Percentiles rank a stretch among this genome's conserved stretches.
Evolutionary conservation across 495 filamentous ascomycete genomes (phyloP).

Genomic region (Neohortaea acidophila): DNA sequence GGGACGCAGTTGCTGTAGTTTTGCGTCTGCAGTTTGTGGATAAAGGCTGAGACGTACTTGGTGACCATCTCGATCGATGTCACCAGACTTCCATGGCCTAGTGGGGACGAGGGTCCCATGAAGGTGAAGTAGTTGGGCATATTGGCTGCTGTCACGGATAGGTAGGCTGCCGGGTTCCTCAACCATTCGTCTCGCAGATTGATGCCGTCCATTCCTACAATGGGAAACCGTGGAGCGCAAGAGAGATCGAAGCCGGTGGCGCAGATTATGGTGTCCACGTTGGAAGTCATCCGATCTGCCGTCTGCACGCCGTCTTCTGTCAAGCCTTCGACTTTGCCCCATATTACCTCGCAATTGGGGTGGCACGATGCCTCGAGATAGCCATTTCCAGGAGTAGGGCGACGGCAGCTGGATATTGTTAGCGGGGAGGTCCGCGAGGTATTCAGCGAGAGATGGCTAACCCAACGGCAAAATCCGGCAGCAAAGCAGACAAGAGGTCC

Average conservation of each 20-base stretch:
- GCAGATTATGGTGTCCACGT: constrained; percentile 11
- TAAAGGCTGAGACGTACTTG: constrained; percentile 11
- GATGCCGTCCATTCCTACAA: constrained; percentile 19
- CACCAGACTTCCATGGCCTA: constrained; percentile 16
- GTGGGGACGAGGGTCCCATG: constrained; percentile 13
- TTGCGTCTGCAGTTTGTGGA: constrained; percentile 21
- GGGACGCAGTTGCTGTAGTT: constrained; percentile 22
- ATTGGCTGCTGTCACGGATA: constrained; percentile 20
- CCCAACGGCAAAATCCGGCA: constrained; percentile 19
- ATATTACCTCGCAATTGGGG: constrained; percentile 24
- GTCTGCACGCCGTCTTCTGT: constrained; percentile 20
- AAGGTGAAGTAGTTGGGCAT: constrained; percentile 19
- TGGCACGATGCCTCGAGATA: constrained; percentile 27
- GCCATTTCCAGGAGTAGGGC: constrained; percentile 20
- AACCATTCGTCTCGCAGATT: constrained; percentile 23
- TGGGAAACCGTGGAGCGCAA: constrained; percentile 20
- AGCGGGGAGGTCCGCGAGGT: no score
- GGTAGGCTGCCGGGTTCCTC: constrained; percentile 19
- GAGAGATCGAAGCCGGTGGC: constrained; percentile 16
- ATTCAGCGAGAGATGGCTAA: no score
- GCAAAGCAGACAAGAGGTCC: constrained; percentile 13
- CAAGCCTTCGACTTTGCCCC: constrained; percentile 22
- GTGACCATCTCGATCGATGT: constrained; percentile 12
- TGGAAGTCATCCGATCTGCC: constrained; percentile 10
- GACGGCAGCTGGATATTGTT: constrained; percentile 21